Evolutionary conservation across 2,329 filamentous ascomycete genomes (phyloP).

Genomic region (Aspergillus niger): DNA sequence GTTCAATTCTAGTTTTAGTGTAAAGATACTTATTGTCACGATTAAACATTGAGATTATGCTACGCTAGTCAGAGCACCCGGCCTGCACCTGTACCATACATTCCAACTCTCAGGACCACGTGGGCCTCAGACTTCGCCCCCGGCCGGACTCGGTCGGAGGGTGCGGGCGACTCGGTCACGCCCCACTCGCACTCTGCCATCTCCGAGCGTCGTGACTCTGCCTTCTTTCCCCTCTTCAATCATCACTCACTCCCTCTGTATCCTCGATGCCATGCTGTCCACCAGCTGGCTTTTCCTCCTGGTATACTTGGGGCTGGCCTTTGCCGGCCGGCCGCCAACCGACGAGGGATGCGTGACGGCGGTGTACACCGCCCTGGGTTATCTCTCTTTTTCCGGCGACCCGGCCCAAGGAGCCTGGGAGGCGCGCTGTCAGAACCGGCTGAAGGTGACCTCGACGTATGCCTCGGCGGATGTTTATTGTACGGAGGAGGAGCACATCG

Average conservation of each 20-base stretch:
- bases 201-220: not conserved
- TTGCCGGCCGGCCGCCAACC: conserved; percentile 15
- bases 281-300: conserved; percentile 22
- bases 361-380: conserved; percentile 35
- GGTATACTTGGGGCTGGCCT: conserved; percentile 9
- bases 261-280: conserved; percentile 20
- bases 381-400: conserved; percentile 32
- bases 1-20: not conserved
- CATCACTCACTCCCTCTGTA: not conserved
- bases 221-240: not conserved
- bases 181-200: conserved; percentile 1
- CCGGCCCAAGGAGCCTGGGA: conserved; percentile 24
- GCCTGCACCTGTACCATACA: not conserved
- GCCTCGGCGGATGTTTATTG: conserved; percentile 39
- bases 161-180: conserved; percentile 4
- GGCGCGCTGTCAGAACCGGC: conserved; percentile 35
- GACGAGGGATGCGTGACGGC: conserved; percentile 38
- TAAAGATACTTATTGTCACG: not conserved
- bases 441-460: conserved; percentile 40
- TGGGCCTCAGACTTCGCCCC: not conserved
- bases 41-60: too few species aligned
- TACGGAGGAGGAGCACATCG: conserved; percentile 23
- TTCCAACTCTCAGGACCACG: not conserved
- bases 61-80: not conserved
- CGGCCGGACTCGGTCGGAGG: not conserved